Base-by-base conservation (phyloP, 495 filamentous ascomycete species). In the Aspergillus diversus region DNA sequence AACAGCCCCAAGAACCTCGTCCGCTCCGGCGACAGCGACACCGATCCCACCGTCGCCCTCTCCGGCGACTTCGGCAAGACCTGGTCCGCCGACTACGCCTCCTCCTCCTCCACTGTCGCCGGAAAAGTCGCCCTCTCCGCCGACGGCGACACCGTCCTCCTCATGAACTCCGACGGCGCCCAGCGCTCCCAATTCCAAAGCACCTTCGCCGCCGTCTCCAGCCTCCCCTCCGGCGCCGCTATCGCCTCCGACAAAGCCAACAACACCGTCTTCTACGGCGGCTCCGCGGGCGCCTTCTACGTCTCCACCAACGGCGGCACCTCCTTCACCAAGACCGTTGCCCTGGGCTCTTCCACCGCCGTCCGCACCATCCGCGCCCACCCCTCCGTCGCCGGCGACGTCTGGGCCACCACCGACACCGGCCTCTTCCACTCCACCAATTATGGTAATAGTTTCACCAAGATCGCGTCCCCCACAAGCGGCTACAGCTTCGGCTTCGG, bases 211-310 rank as follows among this genome's bases (percentile, higher is more conserved):
- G 43, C 63, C 17, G 46, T 65, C 43, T 57, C 63, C 31, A 56
- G 50, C 21, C 63, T 65, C 7, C 63, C 63, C 39, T 57, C 63
- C 21, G 57, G 57, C 9, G 63, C 63, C 4, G 57, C 49, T 6
- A 65, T 65, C 43, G 63, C 63, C 52, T 65, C 63, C 1, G 63
- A 65, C 57, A 65, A 65, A 21, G 16, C 53, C 42, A 50, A 65
- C 56, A 65, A 65, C 47, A 51, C 52, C 16, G 49, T 51, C 52
- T 65, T 65, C 63, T 65, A 65, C 53, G 63, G 52, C 15, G 63
- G 50, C 7, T 51, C 57, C 1, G 51, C 52, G 6, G 57, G 57
- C 0, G 27, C 27, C 43, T 37, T 65, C 63, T 65, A 65, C 53
- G 57, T 65, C 43, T 65, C 63, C 57, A 57, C 7, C 5, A 27